Conservation (phyloP, 2,329 filamentous ascomycete species). For the Monilinia polystroma region DNA sequence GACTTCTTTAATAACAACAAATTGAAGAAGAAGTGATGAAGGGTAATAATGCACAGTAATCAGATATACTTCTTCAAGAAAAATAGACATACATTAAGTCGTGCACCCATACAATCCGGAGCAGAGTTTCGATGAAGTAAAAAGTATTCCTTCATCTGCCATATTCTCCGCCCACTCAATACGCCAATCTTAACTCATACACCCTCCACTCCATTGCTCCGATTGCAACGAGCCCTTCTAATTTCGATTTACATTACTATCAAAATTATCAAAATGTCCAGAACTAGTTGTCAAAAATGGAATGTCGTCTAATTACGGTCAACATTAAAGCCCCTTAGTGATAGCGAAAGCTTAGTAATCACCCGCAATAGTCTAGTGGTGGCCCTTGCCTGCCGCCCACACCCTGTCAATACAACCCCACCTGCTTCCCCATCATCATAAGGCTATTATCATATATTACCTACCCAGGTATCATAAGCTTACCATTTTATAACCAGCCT, state of each 20-base stretch:
- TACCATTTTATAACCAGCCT: neutral
- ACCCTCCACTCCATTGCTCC: neutral
- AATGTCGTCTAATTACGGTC: conserved; percentile 19
- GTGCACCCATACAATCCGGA: neutral
- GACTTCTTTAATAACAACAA: neutral
- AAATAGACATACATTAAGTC: neutral
- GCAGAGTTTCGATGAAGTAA: neutral
- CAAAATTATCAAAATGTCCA: neutral
- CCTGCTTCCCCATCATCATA: neutral
- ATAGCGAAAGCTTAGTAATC: conserved; percentile 9
- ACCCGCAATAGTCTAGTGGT: neutral
- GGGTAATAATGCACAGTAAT: neutral
- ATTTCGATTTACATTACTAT: neutral
- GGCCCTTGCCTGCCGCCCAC: neutral
- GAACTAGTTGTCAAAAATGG: neutral
- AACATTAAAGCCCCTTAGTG: conserved; percentile 1
- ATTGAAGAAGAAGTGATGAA: neutral
- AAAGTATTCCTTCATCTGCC: neutral
- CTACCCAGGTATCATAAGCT: too few relatives aligned
- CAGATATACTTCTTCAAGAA: neutral
- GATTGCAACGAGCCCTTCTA: neutral
- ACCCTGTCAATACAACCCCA: conserved; percentile 1
- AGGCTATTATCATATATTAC: too few relatives aligned
- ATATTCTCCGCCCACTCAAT: neutral
- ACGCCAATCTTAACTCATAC: neutral